Evolutionary conservation across 768 basidiomycete species (phyloP).

Genomic region (Lyophyllum atratum): DNA sequence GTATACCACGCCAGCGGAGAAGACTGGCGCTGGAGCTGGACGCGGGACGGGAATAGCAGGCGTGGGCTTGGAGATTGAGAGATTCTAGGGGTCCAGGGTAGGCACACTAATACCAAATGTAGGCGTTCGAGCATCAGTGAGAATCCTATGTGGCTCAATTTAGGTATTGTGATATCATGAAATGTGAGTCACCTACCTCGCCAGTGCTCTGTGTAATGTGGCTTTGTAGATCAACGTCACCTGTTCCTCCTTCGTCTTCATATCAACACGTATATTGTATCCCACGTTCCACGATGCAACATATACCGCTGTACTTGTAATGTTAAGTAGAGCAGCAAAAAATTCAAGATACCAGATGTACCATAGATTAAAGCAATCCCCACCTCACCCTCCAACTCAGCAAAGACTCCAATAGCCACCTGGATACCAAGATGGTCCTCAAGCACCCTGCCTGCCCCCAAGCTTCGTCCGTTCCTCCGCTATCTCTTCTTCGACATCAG

Average conservation of each 20-base stretch:
- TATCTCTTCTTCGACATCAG: not conserved
- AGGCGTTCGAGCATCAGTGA: slow-evolving; percentile 39
- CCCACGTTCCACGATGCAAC: not conserved
- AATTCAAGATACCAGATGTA: not conserved
- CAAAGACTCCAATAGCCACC: not conserved
- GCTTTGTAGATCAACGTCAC: not conserved
- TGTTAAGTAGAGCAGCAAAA: not conserved
- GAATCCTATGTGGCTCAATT: slow-evolving; percentile 24
- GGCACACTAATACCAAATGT: slow-evolving; percentile 38
- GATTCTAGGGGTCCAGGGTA: slow-evolving; percentile 30
- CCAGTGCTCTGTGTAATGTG: not conserved
- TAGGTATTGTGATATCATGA: too few relatives aligned
- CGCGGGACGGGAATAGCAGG: too few relatives aligned
- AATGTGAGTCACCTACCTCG: not conserved
- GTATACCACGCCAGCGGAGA: too few relatives aligned
- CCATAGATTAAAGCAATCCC: not conserved
- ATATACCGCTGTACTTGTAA: not conserved
- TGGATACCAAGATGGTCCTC: not conserved
- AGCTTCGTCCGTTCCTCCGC: not conserved
- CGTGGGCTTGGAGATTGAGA: too few relatives aligned
- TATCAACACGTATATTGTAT: not conserved
- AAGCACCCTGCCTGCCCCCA: too few relatives aligned
- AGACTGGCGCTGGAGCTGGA: too few relatives aligned
- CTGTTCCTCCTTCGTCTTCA: not conserved
- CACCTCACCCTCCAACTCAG: not conserved